These are phyloP conservation scores for Aspergillus sp. DNA, from an alignment of 2,329 filamentous ascomycete species.

Conservation along the genomic window DNA sequence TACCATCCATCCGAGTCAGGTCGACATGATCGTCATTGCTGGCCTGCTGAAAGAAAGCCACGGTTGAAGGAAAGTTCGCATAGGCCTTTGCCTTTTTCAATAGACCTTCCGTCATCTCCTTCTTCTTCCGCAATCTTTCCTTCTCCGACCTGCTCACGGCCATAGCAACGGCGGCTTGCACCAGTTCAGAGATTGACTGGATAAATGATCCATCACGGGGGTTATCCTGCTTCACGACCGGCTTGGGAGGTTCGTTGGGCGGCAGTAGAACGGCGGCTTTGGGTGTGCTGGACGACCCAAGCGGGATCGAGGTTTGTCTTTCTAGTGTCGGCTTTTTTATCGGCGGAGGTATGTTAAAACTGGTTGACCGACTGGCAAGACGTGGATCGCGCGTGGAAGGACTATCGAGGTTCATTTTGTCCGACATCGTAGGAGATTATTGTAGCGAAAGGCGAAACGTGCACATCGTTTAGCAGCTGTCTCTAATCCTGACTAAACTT, in stretches of 20 bases:
- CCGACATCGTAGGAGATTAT: slow-evolving; percentile 1
- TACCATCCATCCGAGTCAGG: slow-evolving; percentile 14
- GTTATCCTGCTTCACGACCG: neutral
- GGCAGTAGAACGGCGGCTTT: neutral
- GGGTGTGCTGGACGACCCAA: neutral
- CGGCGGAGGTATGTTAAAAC: neutral
- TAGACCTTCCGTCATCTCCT: slow-evolving; percentile 31
- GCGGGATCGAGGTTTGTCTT: neutral
- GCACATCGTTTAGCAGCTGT: neutral
- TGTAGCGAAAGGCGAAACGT: neutral
- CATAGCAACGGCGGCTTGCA: slow-evolving; percentile 17
- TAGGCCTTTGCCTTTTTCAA: slow-evolving; percentile 21
- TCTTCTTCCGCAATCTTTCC: slow-evolving; percentile 20
- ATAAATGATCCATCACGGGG: slow-evolving; percentile 36
- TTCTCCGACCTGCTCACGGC: slow-evolving; percentile 19
- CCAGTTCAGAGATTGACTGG: slow-evolving; percentile 15
- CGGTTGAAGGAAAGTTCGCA: slow-evolving; percentile 17
- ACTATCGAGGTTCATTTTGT: slow-evolving; percentile 10
- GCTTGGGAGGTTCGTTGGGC: neutral
- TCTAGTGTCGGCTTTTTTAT: neutral
- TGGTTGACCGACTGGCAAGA: slow-evolving; percentile 5
- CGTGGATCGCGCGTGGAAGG: slow-evolving; percentile 16
- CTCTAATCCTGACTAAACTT: too few relatives aligned
- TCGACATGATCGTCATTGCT: slow-evolving; percentile 14
- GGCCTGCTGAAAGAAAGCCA: slow-evolving; percentile 14